Evolutionary conservation across 805 yeast species (phyloP).

Genomic region (Wickerhamomyces alni): DNA sequence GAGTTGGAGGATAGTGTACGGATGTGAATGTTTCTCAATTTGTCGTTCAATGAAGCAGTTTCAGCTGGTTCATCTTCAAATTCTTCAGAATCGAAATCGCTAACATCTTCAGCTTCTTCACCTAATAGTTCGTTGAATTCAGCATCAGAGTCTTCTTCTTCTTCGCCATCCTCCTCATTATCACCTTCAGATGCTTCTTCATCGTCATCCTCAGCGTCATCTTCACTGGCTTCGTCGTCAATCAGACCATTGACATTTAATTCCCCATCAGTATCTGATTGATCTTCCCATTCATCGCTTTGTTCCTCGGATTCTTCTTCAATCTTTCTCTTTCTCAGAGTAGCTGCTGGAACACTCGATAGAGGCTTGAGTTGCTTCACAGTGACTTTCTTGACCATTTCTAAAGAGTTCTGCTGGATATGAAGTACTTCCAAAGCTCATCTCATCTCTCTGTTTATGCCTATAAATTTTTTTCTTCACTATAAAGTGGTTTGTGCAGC

Average conservation of each 20-base stretch:
- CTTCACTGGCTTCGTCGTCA: constrained; percentile 1
- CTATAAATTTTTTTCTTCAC: neutral
- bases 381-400: constrained; percentile 1
- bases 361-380: neutral
- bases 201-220: constrained; percentile 3
- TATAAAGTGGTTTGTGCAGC: neutral
- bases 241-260: constrained; percentile 17
- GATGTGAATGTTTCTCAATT: constrained; percentile 48
- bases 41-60: constrained; percentile 44
- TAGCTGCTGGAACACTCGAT: neutral
- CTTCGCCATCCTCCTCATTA: constrained; percentile 12
- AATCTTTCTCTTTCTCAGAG: constrained; percentile 18
- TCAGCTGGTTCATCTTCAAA: constrained; percentile 52
- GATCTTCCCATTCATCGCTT: constrained; percentile 11
- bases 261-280: constrained; percentile 16
- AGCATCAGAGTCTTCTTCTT: constrained; percentile 44
- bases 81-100: constrained; percentile 34
- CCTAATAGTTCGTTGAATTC: constrained; percentile 60
- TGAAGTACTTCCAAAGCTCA: neutral
- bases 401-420: neutral
- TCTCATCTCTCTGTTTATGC: neutral
- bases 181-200: constrained; percentile 6
- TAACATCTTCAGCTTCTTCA: constrained; percentile 36
- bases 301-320: constrained; percentile 6
- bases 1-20: constrained; percentile 41